Evolutionary conservation across 345 rosid species (phyloP).

Genomic region (Sonneratia caseolaris): DNA sequence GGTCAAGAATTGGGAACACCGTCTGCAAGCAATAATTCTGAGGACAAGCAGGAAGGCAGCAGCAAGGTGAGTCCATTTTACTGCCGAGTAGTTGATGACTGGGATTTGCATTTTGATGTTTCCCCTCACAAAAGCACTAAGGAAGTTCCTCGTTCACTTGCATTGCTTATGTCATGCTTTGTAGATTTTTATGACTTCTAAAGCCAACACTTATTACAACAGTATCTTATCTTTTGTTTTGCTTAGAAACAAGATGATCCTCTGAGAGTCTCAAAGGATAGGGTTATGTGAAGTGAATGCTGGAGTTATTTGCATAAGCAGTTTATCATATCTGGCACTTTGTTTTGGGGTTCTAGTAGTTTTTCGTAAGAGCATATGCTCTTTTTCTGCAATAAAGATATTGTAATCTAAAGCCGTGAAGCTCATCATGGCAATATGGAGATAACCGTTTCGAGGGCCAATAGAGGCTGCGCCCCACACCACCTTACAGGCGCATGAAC

Average conservation of each 20-base stretch:
- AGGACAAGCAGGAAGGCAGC: slow-evolving; percentile 18
- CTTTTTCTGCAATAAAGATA: slow-evolving; percentile 11
- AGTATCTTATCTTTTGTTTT: neutral
- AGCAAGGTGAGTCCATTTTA: slow-evolving; percentile 27
- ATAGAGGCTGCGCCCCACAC: too few species aligned
- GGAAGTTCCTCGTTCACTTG: neutral
- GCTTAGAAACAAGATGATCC: neutral
- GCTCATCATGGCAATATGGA: slow-evolving; percentile 26
- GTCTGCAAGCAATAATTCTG: slow-evolving; percentile 20
- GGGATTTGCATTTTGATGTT: neutral
- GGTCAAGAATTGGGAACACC: slow-evolving; percentile 13
- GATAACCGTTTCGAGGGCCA: slow-evolving; percentile 14
- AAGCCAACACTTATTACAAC: neutral
- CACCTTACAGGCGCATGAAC: too few species aligned
- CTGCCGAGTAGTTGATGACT: neutral
- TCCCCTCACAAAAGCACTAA: neutral
- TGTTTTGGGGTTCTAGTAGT: neutral
- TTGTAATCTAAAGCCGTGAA: slow-evolving; percentile 23
- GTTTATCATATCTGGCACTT: neutral
- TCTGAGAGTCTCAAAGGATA: neutral
- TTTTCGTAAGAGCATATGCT: neutral
- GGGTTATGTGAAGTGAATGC: neutral
- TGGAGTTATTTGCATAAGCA: neutral
- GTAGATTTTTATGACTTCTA: neutral
- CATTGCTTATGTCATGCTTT: neutral